Percentiles rank a stretch among this genome's conserved stretches.
Evolutionary conservation across 306 rosid genomes (phyloP).

Genomic region (Citrullus mucosospermus): DNA sequence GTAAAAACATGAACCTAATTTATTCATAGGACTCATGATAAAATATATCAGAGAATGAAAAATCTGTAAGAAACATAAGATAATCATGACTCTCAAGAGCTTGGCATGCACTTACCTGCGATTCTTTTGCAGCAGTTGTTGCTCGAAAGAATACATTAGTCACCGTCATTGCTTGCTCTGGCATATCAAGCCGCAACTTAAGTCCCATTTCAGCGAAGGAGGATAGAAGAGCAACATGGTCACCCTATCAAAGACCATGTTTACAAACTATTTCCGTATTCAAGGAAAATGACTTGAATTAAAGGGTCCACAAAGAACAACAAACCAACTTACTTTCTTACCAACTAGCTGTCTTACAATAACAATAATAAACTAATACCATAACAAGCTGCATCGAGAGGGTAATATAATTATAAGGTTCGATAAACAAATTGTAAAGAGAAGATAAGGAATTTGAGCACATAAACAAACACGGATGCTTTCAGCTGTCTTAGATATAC

Average conservation of each 20-base stretch:
- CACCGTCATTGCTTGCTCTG: constrained; percentile 91
- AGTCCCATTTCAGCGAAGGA: constrained; percentile 99
- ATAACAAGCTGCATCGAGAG: not conserved
- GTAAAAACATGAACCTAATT: constrained; percentile 6
- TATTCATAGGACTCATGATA: not conserved
- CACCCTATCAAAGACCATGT: constrained; percentile 55
- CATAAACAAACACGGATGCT: not conserved
- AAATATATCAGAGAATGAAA: constrained; percentile 5
- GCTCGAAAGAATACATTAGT: constrained; percentile 70
- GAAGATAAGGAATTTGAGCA: not conserved
- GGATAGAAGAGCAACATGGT: constrained; percentile 85
- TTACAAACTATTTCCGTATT: constrained; percentile 3
- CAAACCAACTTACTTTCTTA: not conserved
- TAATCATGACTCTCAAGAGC: constrained; percentile 8
- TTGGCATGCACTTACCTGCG: constrained; percentile 31
- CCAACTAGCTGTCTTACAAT: not conserved
- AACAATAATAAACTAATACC: not conserved
- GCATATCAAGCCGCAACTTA: constrained; percentile 78
- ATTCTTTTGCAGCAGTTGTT: constrained; percentile 66
- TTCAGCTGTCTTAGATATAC: not conserved
- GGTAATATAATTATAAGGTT: not conserved
- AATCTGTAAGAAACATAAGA: not conserved
- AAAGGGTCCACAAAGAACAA: constrained; percentile 1
- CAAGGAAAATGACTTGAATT: constrained; percentile 7
- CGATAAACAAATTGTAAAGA: not conserved